Evolutionary conservation across 768 basidiomycete genomes (phyloP), one percentile per base, ranked within the genome.

Genomic region (Steccherinum ochraceum): DNA sequence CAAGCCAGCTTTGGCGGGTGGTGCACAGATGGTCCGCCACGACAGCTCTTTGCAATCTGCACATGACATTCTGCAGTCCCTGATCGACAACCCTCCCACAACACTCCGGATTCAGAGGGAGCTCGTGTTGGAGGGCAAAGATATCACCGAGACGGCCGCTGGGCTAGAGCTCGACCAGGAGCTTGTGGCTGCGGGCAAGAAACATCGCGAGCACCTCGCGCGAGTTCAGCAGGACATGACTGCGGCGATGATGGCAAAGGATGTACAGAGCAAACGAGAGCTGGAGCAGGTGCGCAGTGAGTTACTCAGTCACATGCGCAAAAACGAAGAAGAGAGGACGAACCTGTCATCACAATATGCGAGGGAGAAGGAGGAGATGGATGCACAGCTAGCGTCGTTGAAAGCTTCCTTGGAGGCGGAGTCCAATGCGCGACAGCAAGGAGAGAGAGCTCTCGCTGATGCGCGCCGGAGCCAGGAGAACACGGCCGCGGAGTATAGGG

Each of bases 1-100:
- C 65, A 75, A 76, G 48, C 68, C 71, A 7, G 75, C 70, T 2
- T 63, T 80, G 10, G 71, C 73, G n/a, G 73, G 72, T 52, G 74
- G 77, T 16, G 77, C 77, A 1, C 55, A 60, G 10, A 51, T 80
- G 10, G 52, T 68, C 13, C 75, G 78, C 16, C 75, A 80, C 51
- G 49, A 61, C 26, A 69, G 69, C 40, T 72, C 68, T 2, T 49
- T 69, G 3, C 53, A 67, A n/a, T 77, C 76, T 2, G 73, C 76
- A 0, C 69, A 67, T 0, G 53, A 55, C 10, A 69, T 80, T 48
- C 54, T 83, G 0, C 67, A 69, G 3, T 64, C 67, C 25, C 60
- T 83, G 52, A 55, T 76, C 13, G 58, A 16, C 40, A n/a, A 20
- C 19, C 40, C 21, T 5, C 54, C 56, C 7, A 39, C 7, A 13